A percentile compares a stretch with the other conserved stretches of the same genome.
These are phyloP conservation scores for Bruguiera sexangula DNA, from an alignment of 345 rosid species.

Conservation along the genomic window DNA sequence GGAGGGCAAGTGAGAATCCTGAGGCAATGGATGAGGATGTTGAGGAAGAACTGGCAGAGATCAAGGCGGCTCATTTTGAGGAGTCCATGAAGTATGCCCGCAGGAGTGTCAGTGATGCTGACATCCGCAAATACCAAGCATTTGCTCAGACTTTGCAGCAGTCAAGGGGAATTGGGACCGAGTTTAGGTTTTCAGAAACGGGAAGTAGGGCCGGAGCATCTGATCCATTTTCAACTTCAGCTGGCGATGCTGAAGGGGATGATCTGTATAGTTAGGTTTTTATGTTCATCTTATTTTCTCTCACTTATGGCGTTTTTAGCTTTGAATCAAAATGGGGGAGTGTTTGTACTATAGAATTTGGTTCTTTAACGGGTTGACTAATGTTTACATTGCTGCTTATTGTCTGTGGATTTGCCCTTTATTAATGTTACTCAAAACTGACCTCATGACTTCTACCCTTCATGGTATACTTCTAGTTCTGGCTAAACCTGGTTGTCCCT, in stretches of 20 bases:
- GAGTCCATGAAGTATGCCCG: slow-evolving; percentile 54
- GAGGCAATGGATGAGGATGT: slow-evolving; percentile 57
- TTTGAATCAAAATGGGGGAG: background rate
- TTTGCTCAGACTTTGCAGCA: slow-evolving; percentile 50
- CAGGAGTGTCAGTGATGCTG: slow-evolving; percentile 48
- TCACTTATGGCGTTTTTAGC: background rate
- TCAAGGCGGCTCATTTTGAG: slow-evolving; percentile 48
- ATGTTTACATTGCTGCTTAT: background rate
- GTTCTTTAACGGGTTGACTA: background rate
- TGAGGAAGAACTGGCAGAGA: slow-evolving; percentile 51
- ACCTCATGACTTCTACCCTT: too few species aligned
- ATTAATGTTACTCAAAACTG: too few species aligned
- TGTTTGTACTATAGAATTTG: background rate
- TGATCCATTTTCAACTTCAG: slow-evolving; percentile 41
- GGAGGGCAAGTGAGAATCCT: slow-evolving; percentile 28
- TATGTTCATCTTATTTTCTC: background rate
- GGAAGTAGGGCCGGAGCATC: slow-evolving; percentile 17
- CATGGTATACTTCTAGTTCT: too few species aligned
- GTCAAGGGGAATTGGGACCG: slow-evolving; percentile 41
- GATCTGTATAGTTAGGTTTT: slow-evolving; percentile 39
- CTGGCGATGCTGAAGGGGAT: slow-evolving; percentile 35
- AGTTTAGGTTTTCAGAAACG: slow-evolving; percentile 40
- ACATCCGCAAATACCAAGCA: slow-evolving; percentile 42
- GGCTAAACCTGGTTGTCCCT: too few species aligned
- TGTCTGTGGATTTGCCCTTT: background rate